Evolutionary conservation across 306 rosid species (phyloP).

Genomic region (Vigna reflexopilosa): DNA sequence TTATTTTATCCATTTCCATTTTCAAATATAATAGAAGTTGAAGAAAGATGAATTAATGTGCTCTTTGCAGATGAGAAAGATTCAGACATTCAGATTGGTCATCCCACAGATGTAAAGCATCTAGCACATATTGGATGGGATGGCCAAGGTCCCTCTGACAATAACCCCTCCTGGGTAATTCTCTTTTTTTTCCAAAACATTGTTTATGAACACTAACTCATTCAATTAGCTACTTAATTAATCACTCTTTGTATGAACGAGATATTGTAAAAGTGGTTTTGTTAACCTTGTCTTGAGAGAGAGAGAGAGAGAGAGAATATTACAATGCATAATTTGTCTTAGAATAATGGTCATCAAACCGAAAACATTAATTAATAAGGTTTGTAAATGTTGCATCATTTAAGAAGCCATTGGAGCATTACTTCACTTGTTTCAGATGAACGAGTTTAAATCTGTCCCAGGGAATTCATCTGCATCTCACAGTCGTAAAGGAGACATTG

Average conservation of each 20-base stretch:
- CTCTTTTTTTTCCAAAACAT: neutral
- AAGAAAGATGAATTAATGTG: neutral
- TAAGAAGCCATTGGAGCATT: conserved; percentile 18
- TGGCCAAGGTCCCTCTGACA: conserved; percentile 87
- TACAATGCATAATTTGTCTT: neutral
- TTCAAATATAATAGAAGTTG: neutral
- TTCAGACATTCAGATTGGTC: conserved; percentile 79
- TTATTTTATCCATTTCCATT: neutral
- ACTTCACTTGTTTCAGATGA: conserved; percentile 62
- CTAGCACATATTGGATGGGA: conserved; percentile 94
- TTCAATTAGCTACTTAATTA: conserved; percentile 9
- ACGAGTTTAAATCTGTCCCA: conserved; percentile 55
- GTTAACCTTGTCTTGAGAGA: too few species aligned
- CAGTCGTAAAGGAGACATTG: conserved; percentile 39
- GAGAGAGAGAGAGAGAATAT: too few species aligned
- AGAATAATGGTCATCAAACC: neutral
- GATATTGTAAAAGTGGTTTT: too few species aligned
- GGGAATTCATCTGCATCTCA: conserved; percentile 51
- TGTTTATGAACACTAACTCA: neutral
- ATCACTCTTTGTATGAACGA: neutral
- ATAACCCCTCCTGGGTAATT: conserved; percentile 86
- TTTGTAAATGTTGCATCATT: neutral
- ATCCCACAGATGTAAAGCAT: conserved; percentile 96
- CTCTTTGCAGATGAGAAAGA: conserved; percentile 74
- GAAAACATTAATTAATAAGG: neutral